Conservation (phyloP, 176 grass and related monocot genomes). For the Saccharum officinarum region DNA sequence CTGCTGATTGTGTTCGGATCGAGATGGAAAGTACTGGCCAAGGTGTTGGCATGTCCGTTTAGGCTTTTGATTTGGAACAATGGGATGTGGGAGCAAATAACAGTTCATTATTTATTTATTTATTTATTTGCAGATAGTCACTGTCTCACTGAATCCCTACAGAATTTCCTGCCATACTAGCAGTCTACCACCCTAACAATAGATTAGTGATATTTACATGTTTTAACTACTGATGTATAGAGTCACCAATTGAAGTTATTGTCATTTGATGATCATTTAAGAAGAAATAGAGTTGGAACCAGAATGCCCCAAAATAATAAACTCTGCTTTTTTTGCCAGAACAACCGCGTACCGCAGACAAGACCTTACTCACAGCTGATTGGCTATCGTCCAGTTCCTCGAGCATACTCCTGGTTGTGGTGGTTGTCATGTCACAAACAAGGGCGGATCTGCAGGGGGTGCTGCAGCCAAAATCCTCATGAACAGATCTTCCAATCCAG, state of each 20-base stretch:
- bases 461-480: no score
- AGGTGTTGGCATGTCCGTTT: neutral
- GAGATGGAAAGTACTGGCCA: neutral
- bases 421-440: neutral
- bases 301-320: neutral
- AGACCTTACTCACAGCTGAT: neutral
- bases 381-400: no score
- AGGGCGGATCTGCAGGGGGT: no score
- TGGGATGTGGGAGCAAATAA: neutral
- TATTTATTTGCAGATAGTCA: neutral
- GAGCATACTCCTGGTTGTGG: no score
- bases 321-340: neutral
- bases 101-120: neutral
- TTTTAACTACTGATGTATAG: neutral
- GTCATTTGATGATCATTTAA: neutral
- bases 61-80: neutral
- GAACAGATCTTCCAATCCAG: no score
- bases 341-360: neutral
- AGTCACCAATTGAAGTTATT: neutral
- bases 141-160: neutral
- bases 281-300: neutral
- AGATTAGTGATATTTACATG: neutral
- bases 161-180: neutral
- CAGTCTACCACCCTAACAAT: neutral
- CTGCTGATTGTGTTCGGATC: neutral